A percentile compares a stretch with the other conserved stretches of the same genome.
Evolutionary conservation across 202 grass and related monocot genomes (phyloP).

Genomic region (Thinopyrum obtusiflorum): DNA sequence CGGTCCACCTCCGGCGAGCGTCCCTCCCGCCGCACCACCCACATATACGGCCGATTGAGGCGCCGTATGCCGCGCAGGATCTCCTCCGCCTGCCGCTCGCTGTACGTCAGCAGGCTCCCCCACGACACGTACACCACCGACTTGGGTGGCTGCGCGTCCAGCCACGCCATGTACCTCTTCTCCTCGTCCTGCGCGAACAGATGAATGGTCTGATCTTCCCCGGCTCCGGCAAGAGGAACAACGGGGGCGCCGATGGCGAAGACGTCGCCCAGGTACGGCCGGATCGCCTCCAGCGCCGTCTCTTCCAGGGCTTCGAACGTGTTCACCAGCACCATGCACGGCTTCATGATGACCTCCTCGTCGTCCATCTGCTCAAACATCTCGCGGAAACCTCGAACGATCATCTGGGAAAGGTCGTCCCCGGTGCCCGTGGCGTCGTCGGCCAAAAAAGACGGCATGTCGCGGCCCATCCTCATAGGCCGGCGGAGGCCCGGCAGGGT

Average conservation of each 20-base stretch:
- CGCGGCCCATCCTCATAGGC: slow-evolving; percentile 3
- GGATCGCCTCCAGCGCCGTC: slow-evolving; percentile 5
- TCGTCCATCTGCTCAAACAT: neutral
- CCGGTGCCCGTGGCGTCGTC: neutral
- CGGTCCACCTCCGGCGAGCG: neutral
- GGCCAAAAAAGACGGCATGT: slow-evolving; percentile 33
- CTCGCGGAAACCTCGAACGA: slow-evolving; percentile 18
- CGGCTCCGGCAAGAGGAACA: neutral
- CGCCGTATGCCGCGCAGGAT: slow-evolving; percentile 17
- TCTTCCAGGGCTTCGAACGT: slow-evolving; percentile 20
- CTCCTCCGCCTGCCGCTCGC: slow-evolving; percentile 42
- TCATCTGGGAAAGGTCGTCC: slow-evolving; percentile 4
- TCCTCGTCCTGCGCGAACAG: slow-evolving; percentile 27
- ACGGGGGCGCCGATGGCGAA: slow-evolving; percentile 29
- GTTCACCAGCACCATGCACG: slow-evolving; percentile 22
- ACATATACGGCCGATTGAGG: slow-evolving; percentile 33
- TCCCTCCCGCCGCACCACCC: slow-evolving; percentile 53
- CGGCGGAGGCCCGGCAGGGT: slow-evolving; percentile 21
- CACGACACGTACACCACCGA: slow-evolving; percentile 59
- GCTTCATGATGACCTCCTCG: neutral
- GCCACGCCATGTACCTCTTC: slow-evolving; percentile 50
- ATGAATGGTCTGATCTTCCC: neutral
- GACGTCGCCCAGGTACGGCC: slow-evolving; percentile 5
- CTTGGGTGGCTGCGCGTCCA: slow-evolving; percentile 1
- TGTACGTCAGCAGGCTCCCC: slow-evolving; percentile 37